Base-by-base conservation (phyloP, 495 filamentous ascomycete genomes). In the Lepidopterella palustris region DNA sequence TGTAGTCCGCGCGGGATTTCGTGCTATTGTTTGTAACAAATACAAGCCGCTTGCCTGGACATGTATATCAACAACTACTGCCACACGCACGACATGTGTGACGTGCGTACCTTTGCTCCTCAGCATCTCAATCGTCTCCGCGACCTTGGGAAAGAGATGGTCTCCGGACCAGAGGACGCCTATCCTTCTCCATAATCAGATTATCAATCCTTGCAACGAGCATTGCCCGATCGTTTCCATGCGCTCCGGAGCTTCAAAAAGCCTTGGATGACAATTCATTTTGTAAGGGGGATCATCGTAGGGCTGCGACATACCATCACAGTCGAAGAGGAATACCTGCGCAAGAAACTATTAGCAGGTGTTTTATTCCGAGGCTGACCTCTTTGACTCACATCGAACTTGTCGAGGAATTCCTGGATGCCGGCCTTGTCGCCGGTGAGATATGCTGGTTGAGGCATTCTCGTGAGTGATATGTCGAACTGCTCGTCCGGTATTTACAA, bases 1-100 rank as follows among this genome's bases (percentile, higher is more conserved):
- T 84, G 73, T 97, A 97, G 67, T 95, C 89, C 24, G 82, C 79
- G 18, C 93, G 88, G 18, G 92, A 96, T 71, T 97, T 97, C 26
- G 93, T 97, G 71, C 89, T 95, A 79, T 99, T 99, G 73, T 99
- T 99, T 3, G 93, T 97, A 47, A 99, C 93, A 70, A 99, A 99
- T 59, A 99, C 84, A 18, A 93, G 77, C 73, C 85, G 88, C 72
- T 99, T 99, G 55, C 89, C 91, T 93, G 61, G 1, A 20, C 40
- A 23, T 15, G 5, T 20, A 8, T 9, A 49, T 58, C 20, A 35
- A 26, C 25, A 10, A 28, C 28, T 13, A 5, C 45, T 24, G 39
- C 10, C n/a, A 11, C 1, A 18, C 10, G 13, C 10, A 6, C 26
- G 2, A 27, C 1, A 10, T 20, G 42, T 21, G 28, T 47, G 4